These are phyloP conservation scores for Hanseniaspora uvarum DNA, from an alignment of 1,139 yeast species.

Conservation along the genomic window DNA sequence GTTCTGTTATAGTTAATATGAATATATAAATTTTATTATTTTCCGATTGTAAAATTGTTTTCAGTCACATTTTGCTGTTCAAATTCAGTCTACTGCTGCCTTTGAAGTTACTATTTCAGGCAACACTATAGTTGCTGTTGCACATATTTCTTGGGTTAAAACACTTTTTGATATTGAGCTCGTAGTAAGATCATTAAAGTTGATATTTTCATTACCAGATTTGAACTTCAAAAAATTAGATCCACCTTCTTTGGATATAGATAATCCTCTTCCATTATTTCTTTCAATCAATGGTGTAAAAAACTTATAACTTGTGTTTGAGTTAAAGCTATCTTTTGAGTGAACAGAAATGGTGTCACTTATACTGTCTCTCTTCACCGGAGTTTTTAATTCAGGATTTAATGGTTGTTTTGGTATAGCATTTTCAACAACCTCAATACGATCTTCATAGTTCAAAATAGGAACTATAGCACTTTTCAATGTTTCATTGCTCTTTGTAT, in stretches of 20 bases:
- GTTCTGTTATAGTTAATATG: background rate
- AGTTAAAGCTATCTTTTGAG: constrained; percentile 2
- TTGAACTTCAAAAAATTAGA: constrained; percentile 9
- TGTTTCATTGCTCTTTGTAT: constrained; percentile 4
- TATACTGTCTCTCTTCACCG: background rate
- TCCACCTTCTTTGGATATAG: background rate
- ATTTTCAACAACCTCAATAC: background rate
- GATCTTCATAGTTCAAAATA: background rate
- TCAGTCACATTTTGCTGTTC: background rate
- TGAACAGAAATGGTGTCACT: background rate
- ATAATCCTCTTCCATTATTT: background rate
- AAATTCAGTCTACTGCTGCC: background rate
- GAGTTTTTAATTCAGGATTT: background rate
- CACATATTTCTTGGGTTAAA: constrained; percentile 4
- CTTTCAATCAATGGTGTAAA: constrained; percentile 8
- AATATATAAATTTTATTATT: background rate
- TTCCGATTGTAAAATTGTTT: constrained; percentile 1
- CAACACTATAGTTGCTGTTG: background rate
- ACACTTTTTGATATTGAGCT: constrained; percentile 1
- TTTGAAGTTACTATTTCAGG: background rate
- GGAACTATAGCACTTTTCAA: background rate
- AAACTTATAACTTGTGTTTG: background rate
- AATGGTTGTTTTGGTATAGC: background rate
- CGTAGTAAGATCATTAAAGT: background rate
- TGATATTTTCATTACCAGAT: background rate